phyloP scores from a whole-genome alignment of 2,329 filamentous ascomycete genomes.

The Parastagonospora nodorum region DNA sequence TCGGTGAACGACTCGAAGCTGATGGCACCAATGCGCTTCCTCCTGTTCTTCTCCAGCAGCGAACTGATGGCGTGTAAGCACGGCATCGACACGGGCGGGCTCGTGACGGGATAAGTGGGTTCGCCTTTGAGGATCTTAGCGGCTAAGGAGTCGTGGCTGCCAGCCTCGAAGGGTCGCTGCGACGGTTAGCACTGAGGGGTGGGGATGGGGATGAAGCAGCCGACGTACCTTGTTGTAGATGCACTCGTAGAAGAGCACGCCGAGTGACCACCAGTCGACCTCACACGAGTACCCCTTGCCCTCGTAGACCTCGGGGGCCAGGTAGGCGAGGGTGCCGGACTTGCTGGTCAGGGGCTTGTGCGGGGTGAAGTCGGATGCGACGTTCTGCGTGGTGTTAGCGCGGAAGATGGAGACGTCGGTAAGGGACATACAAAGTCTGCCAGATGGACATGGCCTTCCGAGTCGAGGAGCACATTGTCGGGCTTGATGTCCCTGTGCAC shows the following conservation, averaged over 20 bases:
- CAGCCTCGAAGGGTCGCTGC: slow-evolving; percentile 90
- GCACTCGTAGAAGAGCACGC: slow-evolving; percentile 98
- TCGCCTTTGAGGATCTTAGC: slow-evolving; percentile 79
- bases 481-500: slow-evolving; percentile 51
- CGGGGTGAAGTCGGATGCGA: slow-evolving; percentile 88
- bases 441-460: slow-evolving; percentile 79
- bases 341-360: slow-evolving; percentile 88
- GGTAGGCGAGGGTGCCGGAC: slow-evolving; percentile 92
- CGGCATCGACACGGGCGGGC: slow-evolving; percentile 83
- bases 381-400: slow-evolving; percentile 70
- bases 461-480: slow-evolving; percentile 49
- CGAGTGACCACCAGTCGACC: slow-evolving; percentile 98
- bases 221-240: slow-evolving; percentile 90
- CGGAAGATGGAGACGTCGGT: not conserved
- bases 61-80: slow-evolving; percentile 89
- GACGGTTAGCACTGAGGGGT: slow-evolving; percentile 2
- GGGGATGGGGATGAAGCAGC: too few relatives aligned
- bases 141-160: slow-evolving; percentile 78
- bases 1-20: slow-evolving; percentile 83
- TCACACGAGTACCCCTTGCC: slow-evolving; percentile 87
- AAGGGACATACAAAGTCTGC: slow-evolving; percentile 82
- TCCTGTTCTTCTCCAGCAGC: slow-evolving; percentile 78
- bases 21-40: slow-evolving; percentile 80
- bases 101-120: slow-evolving; percentile 89
- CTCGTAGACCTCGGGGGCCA: slow-evolving; percentile 92